Percentiles rank a stretch among this genome's conserved stretches.
Evolutionary conservation across 176 grass and related monocot species (phyloP).

Genomic region (Phoenix dactylifera): DNA sequence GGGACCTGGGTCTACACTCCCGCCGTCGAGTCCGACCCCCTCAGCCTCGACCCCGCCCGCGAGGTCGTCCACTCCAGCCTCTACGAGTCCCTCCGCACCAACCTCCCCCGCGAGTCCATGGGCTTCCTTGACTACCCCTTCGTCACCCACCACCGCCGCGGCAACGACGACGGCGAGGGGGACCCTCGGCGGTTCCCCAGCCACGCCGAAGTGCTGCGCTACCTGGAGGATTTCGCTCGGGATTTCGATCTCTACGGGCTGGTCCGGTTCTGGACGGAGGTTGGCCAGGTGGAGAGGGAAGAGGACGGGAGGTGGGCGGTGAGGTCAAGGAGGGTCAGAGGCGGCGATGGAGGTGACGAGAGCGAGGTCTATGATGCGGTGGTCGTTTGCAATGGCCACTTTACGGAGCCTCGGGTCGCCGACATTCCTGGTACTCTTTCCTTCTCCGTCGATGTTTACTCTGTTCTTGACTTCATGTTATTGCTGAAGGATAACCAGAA

Average conservation of each 20-base stretch:
- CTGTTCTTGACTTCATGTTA: not conserved
- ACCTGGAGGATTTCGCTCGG: conserved; percentile 62
- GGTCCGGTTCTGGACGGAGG: conserved; percentile 63
- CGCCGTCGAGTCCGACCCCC: conserved; percentile 36
- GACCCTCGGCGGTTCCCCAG: conserved; percentile 53
- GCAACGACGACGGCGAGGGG: not conserved
- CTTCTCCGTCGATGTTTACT: not conserved
- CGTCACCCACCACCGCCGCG: not conserved
- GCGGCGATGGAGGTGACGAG: conserved; percentile 9
- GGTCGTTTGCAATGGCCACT: conserved; percentile 72
- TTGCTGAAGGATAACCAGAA: no score
- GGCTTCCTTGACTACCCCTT: conserved; percentile 88
- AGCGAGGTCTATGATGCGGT: conserved; percentile 49
- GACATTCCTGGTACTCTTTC: conserved; percentile 39
- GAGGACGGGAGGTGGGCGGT: conserved; percentile 44
- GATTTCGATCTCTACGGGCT: conserved; percentile 44
- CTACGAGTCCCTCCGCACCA: conserved; percentile 81
- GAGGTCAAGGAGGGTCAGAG: conserved; percentile 39
- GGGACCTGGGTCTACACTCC: conserved; percentile 70
- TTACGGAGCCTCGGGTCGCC: conserved; percentile 38
- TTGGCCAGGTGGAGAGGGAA: conserved; percentile 27
- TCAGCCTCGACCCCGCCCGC: conserved; percentile 31
- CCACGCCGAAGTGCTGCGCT: conserved; percentile 70
- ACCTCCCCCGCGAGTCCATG: conserved; percentile 76
- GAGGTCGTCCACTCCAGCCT: conserved; percentile 57